Evolutionary conservation across 208 protist genomes (phyloP), one percentile per base, ranked within the genome.

Genomic region (Crithidia thermophila): DNA sequence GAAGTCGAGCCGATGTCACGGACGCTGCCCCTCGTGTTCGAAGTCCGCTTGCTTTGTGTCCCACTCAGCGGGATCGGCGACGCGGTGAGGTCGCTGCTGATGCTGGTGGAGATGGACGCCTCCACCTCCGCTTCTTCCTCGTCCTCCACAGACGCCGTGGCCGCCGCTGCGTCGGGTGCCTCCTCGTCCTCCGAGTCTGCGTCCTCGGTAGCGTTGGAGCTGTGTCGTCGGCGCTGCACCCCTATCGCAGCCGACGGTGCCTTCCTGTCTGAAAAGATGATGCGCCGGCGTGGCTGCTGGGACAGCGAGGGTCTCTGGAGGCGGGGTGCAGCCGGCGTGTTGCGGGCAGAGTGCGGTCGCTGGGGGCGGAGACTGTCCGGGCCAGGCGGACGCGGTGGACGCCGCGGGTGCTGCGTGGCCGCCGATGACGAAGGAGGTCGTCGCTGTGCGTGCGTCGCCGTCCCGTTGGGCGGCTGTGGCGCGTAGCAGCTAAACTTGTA

Each of bases 211-310:
- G 39, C 39, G 39, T 43, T 43, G 13, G 16, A 43, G 39, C 16
- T n/a, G 39, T 43, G 16, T n/a, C n/a, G 47, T 4, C 28, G 47
- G 4, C 4, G 47, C 47, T 20, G 31, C 23, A 57, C 10, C 47
- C 36, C n/a, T n/a, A n/a, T n/a, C 46, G 3, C 16, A n/a, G n/a
- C n/a, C n/a, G n/a, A n/a, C n/a, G n/a, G n/a, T n/a, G 63, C n/a
- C 16, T 21, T 18, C 53, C 33, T 63, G 31, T 49, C 42, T 1
- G 53, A 60, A n/a, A 65, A 42, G 14, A 58, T 13, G 1, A 65
- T 59, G 30, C 67, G 57, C 28, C 50, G 56, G 55, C 49, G 47
- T 20, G 37, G 43, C 13, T 31, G 67, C 9, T 51, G 42, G n/a
- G 21, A 55, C 6, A 39, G 5, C 5, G 11, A 20, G 14, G 45